Percentiles rank a stretch among this genome's conserved stretches.
These are phyloP conservation scores for Eragrostis nindensis DNA, from an alignment of 176 grass and related monocot genomes.

Conservation along the genomic window DNA sequence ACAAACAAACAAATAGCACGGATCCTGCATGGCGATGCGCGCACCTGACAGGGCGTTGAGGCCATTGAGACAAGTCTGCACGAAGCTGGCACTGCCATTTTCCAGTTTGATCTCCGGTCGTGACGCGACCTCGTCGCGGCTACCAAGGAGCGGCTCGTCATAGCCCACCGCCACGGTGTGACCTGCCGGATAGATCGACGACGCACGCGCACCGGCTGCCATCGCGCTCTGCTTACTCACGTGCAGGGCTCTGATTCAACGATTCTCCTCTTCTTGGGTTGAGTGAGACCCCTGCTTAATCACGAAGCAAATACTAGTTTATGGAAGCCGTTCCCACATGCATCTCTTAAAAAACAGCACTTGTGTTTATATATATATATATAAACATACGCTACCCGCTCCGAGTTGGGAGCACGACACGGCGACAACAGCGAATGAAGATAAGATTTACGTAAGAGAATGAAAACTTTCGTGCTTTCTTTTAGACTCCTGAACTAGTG, in stretches of 20 bases:
- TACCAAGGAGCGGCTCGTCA: slow-evolving; percentile 22
- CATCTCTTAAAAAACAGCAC: background rate
- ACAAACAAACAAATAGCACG: too few species aligned
- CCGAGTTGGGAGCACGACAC: too few species aligned
- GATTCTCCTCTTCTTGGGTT: background rate
- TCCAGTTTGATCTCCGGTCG: background rate
- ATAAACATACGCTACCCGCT: background rate
- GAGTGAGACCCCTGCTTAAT: too few species aligned
- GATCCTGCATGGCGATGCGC: too few species aligned
- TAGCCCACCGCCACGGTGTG: background rate
- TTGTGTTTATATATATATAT: background rate
- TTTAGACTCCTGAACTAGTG: too few species aligned
- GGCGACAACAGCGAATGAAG: too few species aligned
- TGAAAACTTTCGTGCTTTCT: too few species aligned
- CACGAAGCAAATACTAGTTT: too few species aligned
- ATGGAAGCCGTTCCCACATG: background rate
- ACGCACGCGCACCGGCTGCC: background rate
- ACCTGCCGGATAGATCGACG: background rate
- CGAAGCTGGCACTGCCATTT: slow-evolving; percentile 33
- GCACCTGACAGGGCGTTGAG: slow-evolving; percentile 62
- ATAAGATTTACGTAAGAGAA: too few species aligned
- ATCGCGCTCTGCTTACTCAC: background rate
- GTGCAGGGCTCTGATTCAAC: background rate
- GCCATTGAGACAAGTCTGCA: slow-evolving; percentile 60
- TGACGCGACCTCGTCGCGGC: background rate